Evolutionary conservation across 148 eudicot species (phyloP).

Genomic region (Silene latifolia): DNA sequence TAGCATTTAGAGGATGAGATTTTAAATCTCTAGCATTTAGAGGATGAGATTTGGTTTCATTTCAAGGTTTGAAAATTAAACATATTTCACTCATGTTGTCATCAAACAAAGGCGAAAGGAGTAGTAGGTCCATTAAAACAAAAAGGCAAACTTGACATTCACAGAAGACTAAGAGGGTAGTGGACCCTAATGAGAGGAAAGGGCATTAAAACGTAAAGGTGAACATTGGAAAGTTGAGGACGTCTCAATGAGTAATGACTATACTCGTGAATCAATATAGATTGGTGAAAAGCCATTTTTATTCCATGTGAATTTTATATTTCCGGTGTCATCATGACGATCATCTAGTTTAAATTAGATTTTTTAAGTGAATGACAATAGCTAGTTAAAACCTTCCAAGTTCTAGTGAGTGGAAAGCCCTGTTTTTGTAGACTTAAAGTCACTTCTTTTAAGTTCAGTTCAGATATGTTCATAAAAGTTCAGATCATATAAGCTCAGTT

Average conservation of each 20-base stretch:
- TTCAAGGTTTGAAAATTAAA: neutral
- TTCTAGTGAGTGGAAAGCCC: no score
- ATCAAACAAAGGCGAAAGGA: neutral
- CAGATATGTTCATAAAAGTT: no score
- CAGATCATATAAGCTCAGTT: no score
- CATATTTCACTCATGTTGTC: neutral
- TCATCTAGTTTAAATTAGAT: no score
- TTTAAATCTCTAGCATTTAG: neutral
- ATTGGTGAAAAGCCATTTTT: neutral
- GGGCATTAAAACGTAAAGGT: neutral
- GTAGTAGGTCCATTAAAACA: neutral
- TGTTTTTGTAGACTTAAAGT: no score
- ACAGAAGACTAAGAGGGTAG: neutral
- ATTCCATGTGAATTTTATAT: neutral
- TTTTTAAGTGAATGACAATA: no score
- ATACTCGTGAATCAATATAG: neutral
- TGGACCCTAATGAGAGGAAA: neutral
- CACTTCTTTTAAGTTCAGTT: no score
- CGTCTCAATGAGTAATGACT: neutral
- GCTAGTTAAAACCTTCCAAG: no score
- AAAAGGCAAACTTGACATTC: neutral
- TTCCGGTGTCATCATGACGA: neutral
- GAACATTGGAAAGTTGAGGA: neutral
- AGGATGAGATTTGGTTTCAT: no score
- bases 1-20: no score